A percentile compares a stretch with the other conserved stretches of the same genome.
These are phyloP conservation scores for Debaryomyces udenii DNA, from an alignment of 1,139 yeast species.

Conservation along the genomic window DNA sequence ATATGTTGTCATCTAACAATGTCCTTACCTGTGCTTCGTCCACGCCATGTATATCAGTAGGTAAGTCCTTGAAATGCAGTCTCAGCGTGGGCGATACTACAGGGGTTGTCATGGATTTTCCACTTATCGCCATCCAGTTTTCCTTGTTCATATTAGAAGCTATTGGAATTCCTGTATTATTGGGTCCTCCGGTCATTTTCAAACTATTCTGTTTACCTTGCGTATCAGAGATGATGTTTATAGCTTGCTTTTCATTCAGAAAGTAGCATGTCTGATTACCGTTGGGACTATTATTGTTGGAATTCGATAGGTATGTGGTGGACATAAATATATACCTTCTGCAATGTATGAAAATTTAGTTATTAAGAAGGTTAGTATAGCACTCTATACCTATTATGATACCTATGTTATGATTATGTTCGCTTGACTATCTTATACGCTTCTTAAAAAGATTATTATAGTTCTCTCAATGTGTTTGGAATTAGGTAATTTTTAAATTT, in stretches of 20 bases:
- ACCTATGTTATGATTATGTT: too few species aligned
- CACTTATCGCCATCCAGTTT: neutral
- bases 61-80: conserved; percentile 14
- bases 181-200: neutral
- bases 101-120: neutral
- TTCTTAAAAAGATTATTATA: too few species aligned
- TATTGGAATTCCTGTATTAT: neutral
- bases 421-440: too few species aligned
- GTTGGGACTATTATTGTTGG: conserved; percentile 7
- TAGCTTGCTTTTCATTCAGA: conserved; percentile 3
- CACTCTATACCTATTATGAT: too few species aligned
- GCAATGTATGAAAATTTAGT: too few species aligned
- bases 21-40: conserved; percentile 4
- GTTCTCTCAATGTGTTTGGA: too few species aligned
- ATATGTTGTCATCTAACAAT: conserved; percentile 2
- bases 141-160: neutral
- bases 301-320: conserved; percentile 5
- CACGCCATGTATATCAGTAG: conserved; percentile 10
- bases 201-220: neutral
- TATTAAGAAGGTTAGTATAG: too few species aligned
- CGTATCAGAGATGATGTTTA: neutral
- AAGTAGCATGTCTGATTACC: conserved; percentile 5
- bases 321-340: conserved; percentile 1
- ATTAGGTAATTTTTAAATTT: too few species aligned
- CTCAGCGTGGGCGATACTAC: conserved; percentile 16